A percentile compares a stretch with the other conserved stretches of the same genome.
These are phyloP conservation scores for Citrus australasica DNA, from an alignment of 345 rosid species.

Conservation along the genomic window DNA sequence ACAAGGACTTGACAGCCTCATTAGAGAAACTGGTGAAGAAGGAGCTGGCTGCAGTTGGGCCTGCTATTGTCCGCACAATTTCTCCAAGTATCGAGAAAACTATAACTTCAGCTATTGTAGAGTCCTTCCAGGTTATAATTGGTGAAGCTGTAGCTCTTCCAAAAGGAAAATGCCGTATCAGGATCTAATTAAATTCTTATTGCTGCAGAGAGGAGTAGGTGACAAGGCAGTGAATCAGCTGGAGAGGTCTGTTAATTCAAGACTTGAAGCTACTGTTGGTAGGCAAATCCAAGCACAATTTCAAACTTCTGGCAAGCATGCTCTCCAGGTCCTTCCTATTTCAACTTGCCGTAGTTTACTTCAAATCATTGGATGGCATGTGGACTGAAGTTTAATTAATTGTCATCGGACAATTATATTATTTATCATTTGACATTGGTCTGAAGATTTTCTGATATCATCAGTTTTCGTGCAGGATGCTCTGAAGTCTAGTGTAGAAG, in stretches of 20 bases:
- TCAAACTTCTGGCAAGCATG: conserved; percentile 92
- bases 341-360: conserved; percentile 2
- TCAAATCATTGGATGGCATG: not conserved
- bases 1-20: conserved; percentile 55
- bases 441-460: conserved; percentile 9
- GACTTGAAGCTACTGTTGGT: conserved; percentile 76
- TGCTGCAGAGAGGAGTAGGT: conserved; percentile 73
- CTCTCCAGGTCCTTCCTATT: conserved; percentile 66
- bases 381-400: not conserved
- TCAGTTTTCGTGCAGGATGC: conserved; percentile 49
- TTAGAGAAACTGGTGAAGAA: conserved; percentile 71
- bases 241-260: conserved; percentile 74
- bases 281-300: conserved; percentile 87
- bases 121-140: conserved; percentile 79
- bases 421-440: conserved; percentile 13
- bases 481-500: conserved; percentile 63
- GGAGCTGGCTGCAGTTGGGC: conserved; percentile 57
- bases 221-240: conserved; percentile 88
- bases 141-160: conserved; percentile 13
- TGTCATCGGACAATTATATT: not conserved
- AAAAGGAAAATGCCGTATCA: not conserved
- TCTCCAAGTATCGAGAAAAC: conserved; percentile 70
- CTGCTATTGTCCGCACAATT: conserved; percentile 45
- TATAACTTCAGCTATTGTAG: conserved; percentile 57
- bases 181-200: conserved; percentile 16